phyloP scores from a whole-genome alignment of 345 rosid genomes.

The Euphorbia tirucalli region DNA sequence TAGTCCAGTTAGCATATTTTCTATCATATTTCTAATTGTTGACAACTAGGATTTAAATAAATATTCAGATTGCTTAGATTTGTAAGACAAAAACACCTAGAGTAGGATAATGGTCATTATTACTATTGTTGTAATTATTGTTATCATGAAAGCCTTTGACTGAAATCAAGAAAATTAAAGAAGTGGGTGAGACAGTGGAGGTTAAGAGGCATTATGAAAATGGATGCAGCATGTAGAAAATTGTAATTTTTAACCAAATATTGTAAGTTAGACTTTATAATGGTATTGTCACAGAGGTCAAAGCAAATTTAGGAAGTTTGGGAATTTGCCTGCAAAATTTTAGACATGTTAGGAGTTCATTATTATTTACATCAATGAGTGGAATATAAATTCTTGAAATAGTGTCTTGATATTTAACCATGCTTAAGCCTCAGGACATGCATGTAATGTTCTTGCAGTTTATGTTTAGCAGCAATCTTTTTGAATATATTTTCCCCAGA shows the following conservation, averaged over 20 bases:
- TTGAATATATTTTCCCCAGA: conserved; percentile 41
- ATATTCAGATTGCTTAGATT: neutral
- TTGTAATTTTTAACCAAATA: neutral
- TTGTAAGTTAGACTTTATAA: neutral
- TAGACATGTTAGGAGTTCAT: neutral
- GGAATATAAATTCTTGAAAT: neutral
- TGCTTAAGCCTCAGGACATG: neutral
- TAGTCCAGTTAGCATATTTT: too few species aligned
- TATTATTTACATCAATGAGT: neutral
- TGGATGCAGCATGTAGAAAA: neutral
- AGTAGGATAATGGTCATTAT: neutral
- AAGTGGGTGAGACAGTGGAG: neutral
- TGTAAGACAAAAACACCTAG: neutral
- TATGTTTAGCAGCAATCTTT: neutral
- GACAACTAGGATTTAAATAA: too few species aligned
- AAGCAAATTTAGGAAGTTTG: neutral
- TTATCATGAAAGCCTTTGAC: neutral
- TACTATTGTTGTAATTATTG: too few species aligned
- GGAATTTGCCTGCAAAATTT: neutral
- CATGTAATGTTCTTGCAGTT: neutral
- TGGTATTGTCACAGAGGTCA: neutral
- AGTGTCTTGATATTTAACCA: neutral
- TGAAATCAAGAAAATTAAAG: neutral
- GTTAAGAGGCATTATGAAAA: neutral
- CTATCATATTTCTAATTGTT: too few species aligned